Percentiles rank a stretch among this genome's conserved stretches.
Conservation (phyloP, 306 rosid genomes). For the Vicia faba region DNA sequence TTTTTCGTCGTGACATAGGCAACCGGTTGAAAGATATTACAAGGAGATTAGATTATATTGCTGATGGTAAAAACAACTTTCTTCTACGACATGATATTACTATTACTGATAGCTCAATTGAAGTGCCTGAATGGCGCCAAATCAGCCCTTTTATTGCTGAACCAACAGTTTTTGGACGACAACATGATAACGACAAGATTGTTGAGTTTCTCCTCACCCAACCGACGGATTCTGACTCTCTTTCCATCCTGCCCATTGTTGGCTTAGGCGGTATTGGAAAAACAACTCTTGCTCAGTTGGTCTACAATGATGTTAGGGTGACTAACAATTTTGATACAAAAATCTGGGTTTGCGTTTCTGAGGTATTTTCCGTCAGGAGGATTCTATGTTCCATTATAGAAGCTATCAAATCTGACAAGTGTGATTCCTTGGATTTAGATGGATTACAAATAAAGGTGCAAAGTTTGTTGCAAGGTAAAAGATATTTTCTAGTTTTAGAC, state of each 20-base stretch:
- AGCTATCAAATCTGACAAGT: background rate
- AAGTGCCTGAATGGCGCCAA: constrained; percentile 1
- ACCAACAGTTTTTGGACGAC: background rate
- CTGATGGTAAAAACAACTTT: background rate
- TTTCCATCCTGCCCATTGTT: background rate
- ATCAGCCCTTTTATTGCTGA: background rate
- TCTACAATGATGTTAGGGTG: background rate
- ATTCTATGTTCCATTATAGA: constrained; percentile 17
- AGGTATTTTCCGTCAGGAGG: background rate
- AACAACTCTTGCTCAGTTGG: background rate
- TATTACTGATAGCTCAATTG: background rate
- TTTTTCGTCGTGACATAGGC: background rate
- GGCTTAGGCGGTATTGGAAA: background rate
- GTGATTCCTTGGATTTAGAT: background rate
- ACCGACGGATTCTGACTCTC: background rate
- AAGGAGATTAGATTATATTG: background rate
- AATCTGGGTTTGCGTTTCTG: background rate
- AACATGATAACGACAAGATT: background rate
- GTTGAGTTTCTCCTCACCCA: background rate
- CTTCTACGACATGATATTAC: background rate
- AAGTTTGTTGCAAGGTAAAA: background rate
- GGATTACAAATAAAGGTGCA: background rate
- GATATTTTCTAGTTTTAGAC: background rate
- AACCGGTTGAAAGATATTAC: background rate
- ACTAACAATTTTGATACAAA: background rate